Percentiles rank a stretch among this genome's conserved stretches.
Evolutionary conservation across 169 alveolate species (phyloP).

Genomic region (Cystoisospora suis): DNA sequence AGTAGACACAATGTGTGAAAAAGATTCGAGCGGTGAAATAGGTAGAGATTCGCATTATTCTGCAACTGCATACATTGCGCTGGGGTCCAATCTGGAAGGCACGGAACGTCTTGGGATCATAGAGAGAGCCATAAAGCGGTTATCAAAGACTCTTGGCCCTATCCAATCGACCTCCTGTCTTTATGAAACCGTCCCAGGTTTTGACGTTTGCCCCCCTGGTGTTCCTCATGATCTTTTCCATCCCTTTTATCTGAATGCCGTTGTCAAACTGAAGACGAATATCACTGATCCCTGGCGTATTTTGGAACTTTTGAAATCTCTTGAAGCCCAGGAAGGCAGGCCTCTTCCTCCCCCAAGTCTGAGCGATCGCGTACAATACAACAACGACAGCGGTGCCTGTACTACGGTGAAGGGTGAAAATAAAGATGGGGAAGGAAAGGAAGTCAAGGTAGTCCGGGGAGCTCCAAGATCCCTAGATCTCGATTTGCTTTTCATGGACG

Average conservation of each 20-base stretch:
- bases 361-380: neutral
- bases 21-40: too few relatives aligned
- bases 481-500: constrained; percentile 57
- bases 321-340: constrained; percentile 48
- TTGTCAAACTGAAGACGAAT: constrained; percentile 7
- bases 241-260: constrained; percentile 57
- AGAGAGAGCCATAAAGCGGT: constrained; percentile 33
- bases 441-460: constrained; percentile 14
- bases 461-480: constrained; percentile 62
- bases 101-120: constrained; percentile 27
- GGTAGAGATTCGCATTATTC: too few relatives aligned
- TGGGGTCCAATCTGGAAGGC: constrained; percentile 58
- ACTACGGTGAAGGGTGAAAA: neutral
- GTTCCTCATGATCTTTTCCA: constrained; percentile 6
- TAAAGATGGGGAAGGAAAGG: neutral
- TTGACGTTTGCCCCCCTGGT: constrained; percentile 5
- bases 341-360: neutral
- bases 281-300: constrained; percentile 9
- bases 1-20: too few relatives aligned
- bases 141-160: constrained; percentile 17
- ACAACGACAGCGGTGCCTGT: neutral
- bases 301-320: constrained; percentile 10
- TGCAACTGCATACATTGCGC: constrained; percentile 48
- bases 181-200: constrained; percentile 48
- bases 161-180: constrained; percentile 44